Conservation (phyloP, 768 basidiomycete genomes). For the Leccinum uliginosum region DNA sequence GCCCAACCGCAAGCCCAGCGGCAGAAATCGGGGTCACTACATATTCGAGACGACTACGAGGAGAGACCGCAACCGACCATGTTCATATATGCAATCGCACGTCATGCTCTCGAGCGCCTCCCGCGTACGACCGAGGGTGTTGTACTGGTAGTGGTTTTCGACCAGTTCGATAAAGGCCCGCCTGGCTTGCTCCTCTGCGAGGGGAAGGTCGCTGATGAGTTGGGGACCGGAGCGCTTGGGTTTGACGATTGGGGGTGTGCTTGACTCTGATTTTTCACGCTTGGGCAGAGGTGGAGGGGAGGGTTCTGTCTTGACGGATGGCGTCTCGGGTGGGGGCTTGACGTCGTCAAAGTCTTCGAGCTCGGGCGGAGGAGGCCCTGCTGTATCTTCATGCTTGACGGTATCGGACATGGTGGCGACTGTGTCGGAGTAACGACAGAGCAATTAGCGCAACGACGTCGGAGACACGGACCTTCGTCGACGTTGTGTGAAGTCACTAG, state of each 20-base stretch:
- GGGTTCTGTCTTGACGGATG: slow-evolving; percentile 27
- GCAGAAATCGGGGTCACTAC: slow-evolving; percentile 25
- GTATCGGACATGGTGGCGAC: slow-evolving; percentile 17
- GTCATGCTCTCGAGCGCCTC: slow-evolving; percentile 91
- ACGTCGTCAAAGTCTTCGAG: slow-evolving; percentile 23
- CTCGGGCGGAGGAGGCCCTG: slow-evolving; percentile 9
- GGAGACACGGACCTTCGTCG: slow-evolving; percentile 22
- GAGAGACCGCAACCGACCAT: slow-evolving; percentile 53
- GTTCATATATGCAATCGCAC: slow-evolving; percentile 87
- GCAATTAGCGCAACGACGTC: slow-evolving; percentile 2
- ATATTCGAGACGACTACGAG: slow-evolving; percentile 25
- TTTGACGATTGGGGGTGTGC: slow-evolving; percentile 32
- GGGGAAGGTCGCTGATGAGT: slow-evolving; percentile 77
- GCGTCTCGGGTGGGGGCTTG: slow-evolving; percentile 26
- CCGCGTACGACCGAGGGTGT: slow-evolving; percentile 79
- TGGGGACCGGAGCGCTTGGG: slow-evolving; percentile 44
- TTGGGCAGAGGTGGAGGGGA: slow-evolving; percentile 30
- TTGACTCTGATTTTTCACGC: slow-evolving; percentile 32
- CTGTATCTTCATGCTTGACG: slow-evolving; percentile 9
- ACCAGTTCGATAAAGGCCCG: slow-evolving; percentile 68
- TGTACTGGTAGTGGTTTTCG: slow-evolving; percentile 84
- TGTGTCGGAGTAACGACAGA: slow-evolving; percentile 18
- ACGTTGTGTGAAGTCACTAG: slow-evolving; percentile 20
- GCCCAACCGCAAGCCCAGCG: slow-evolving; percentile 15
- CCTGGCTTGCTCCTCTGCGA: slow-evolving; percentile 69